phyloP scores from a whole-genome alignment of 768 basidiomycete genomes.

The Amyloporia xantha region DNA sequence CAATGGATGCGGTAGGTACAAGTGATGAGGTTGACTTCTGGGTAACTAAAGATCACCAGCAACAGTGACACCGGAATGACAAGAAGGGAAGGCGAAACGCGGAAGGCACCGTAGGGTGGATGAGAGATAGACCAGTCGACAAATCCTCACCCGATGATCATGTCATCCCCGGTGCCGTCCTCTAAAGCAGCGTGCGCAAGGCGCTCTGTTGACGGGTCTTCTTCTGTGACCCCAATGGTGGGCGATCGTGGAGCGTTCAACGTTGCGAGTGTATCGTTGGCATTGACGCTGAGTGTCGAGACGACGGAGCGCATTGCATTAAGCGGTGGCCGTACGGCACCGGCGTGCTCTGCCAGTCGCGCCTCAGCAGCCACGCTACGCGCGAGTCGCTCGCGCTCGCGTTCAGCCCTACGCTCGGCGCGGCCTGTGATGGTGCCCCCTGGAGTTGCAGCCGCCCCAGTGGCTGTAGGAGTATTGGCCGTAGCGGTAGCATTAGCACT shows the following conservation, averaged over 20 bases:
- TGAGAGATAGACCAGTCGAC: background rate
- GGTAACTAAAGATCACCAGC: background rate
- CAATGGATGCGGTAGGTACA: background rate
- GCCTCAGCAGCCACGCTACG: background rate
- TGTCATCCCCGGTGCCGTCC: constrained; percentile 1
- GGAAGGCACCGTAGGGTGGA: background rate
- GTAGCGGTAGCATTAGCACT: background rate
- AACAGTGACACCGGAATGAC: background rate
- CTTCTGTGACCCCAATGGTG: background rate
- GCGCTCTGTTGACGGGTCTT: background rate
- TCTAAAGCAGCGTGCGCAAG: background rate
- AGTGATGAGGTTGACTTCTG: background rate
- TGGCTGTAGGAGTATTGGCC: constrained; percentile 11
- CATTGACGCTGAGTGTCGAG: background rate
- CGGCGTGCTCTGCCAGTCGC: background rate
- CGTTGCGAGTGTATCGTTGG: background rate
- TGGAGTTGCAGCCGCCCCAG: constrained; percentile 10
- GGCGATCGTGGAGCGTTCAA: background rate
- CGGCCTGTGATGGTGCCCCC: background rate
- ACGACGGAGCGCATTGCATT: background rate
- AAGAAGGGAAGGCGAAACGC: background rate
- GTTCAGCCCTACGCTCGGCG: constrained; percentile 31
- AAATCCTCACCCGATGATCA: constrained; percentile 1
- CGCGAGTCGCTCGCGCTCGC: constrained; percentile 20
- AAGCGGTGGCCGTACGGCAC: too few species aligned